Evolutionary conservation across 176 grass and related monocot species (phyloP), one percentile per base, ranked within the genome.

Genomic region (Bonia amplexicaulis): DNA sequence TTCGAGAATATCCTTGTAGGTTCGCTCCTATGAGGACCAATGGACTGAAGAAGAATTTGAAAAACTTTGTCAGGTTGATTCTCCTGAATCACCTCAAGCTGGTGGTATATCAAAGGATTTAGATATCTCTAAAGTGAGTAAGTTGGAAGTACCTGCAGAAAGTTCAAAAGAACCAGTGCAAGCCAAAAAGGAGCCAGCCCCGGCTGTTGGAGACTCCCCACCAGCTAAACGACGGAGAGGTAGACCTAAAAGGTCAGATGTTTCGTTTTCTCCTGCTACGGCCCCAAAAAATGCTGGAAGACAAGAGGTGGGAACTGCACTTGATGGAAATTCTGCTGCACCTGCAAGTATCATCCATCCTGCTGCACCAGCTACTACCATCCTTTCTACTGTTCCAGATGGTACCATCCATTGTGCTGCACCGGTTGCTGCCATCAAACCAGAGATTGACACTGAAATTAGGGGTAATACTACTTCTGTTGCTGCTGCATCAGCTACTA

Each of bases 21-120:
- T 99, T 59, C 93, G 96, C 44, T 99, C 93, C 73, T 99, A 99
- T 71, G 96, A 95, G 83, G 96, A 99, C 76, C 96, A 99, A 71
- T 99, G 93, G 96, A 96, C 96, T 16, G 96, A 99, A 88, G 96
- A 99, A 94, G 96, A 99, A 76, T 99, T 99, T 74, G 96, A 99
- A 85, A 99, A 99, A 74, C 96, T 99, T 89, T 99, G 96, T 84
- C 93, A 99, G 81, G 93, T 35, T 70, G 96, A 96, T 81, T 82
- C 96, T 78, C 90, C 96, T 11, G 88, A 86, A 0, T 88, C 89
- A 69, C 85, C 90, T 71, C 89, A 85, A 85, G 71, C 72, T 84
- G 80, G 69, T 51, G 69, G 31, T 60, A 80, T 84, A 45, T 37
- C 46, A 73, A 92, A 92, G 85, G 81, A 94, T 89, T 78, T 82